A percentile compares a stretch with the other conserved stretches of the same genome.
Conservation (phyloP, 2,329 filamentous ascomycete species). For the Huntiella bhutanensis region DNA sequence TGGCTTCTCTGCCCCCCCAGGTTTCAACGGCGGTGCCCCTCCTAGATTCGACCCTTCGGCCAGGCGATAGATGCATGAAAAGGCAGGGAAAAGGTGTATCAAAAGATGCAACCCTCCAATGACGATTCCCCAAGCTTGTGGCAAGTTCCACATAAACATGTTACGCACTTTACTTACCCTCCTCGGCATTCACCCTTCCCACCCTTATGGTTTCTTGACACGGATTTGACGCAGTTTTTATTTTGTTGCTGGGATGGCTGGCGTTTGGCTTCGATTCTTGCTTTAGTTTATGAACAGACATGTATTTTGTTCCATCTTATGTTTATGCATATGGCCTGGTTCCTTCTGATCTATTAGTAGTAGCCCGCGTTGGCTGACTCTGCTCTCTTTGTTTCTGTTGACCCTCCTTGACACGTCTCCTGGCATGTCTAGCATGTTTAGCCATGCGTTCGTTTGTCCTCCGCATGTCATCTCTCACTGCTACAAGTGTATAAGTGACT, state of each 20-base stretch:
- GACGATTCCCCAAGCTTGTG: background rate
- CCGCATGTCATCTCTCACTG: slow-evolving; percentile 4
- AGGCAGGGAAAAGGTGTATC: background rate
- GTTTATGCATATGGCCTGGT: slow-evolving; percentile 4
- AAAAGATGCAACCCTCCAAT: too few relatives aligned
- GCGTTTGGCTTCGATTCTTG: slow-evolving; percentile 11
- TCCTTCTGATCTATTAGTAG: too few relatives aligned
- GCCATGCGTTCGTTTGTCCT: slow-evolving; percentile 1
- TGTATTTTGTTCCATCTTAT: slow-evolving; percentile 8
- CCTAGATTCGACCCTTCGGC: slow-evolving; percentile 63
- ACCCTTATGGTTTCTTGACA: background rate
- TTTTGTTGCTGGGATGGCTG: slow-evolving; percentile 12
- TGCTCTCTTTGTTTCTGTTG: too few relatives aligned
- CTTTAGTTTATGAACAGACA: slow-evolving; percentile 9
- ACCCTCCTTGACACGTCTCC: too few relatives aligned
- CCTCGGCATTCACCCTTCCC: too few relatives aligned
- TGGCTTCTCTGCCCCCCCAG: slow-evolving; percentile 27
- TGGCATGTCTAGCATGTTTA: background rate
- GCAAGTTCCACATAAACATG: too few relatives aligned
- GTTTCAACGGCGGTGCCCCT: slow-evolving; percentile 35
- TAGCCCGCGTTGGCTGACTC: too few relatives aligned
- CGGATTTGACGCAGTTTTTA: slow-evolving; percentile 11
- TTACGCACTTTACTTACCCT: too few relatives aligned
- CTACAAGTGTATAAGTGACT: slow-evolving; percentile 13
- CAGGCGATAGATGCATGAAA: slow-evolving; percentile 26